These are phyloP conservation scores for Solanum sejunctum DNA, from an alignment of 257 asterid species.

Conservation along the genomic window DNA sequence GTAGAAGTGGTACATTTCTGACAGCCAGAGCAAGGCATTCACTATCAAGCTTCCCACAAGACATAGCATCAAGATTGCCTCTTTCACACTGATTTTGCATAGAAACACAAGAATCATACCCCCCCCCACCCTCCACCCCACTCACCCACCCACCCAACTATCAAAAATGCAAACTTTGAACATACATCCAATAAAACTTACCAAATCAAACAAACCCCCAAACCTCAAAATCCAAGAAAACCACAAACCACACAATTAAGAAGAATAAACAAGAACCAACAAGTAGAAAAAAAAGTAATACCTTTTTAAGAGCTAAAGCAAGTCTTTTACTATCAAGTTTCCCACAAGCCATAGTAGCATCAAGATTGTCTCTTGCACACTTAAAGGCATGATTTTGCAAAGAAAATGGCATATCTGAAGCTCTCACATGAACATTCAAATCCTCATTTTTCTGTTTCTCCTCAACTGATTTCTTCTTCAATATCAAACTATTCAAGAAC, in stretches of 20 bases:
- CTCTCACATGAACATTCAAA: slow-evolving; percentile 51
- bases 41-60: background rate
- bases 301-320: slow-evolving; percentile 83
- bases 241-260: background rate
- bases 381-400: slow-evolving; percentile 66
- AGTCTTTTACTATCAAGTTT: slow-evolving; percentile 69
- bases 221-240: background rate
- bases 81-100: slow-evolving; percentile 43
- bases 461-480: slow-evolving; percentile 44
- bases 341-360: slow-evolving; percentile 48
- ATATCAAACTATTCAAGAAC: slow-evolving; percentile 66
- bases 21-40: background rate
- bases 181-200: background rate
- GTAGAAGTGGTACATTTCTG: background rate
- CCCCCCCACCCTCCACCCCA: no score
- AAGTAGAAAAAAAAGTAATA: background rate
- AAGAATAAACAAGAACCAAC: background rate
- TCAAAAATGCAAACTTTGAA: background rate
- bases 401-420: slow-evolving; percentile 62
- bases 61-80: background rate
- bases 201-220: background rate
- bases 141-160: background rate
- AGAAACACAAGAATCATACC: background rate
- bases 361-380: slow-evolving; percentile 32
- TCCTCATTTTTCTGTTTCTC: slow-evolving; percentile 25